Conservation (phyloP, 1,284 basidiomycete genomes). For the Afroboletus lepidellus region DNA sequence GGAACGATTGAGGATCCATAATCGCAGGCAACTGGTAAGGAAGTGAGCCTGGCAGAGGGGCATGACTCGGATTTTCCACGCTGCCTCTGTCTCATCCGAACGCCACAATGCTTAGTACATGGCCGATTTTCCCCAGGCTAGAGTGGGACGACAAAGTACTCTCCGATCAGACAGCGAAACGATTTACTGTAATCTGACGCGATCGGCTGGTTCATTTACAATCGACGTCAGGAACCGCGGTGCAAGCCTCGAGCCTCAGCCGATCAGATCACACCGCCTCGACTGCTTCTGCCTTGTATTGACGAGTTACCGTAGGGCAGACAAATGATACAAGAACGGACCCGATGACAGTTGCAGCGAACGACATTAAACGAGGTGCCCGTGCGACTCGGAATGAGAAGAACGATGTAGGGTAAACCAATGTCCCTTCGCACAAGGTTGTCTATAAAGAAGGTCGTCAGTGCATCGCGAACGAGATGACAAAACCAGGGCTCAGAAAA, state of each 20-base stretch:
- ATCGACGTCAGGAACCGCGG: conserved; percentile 1
- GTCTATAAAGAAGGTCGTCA: conserved; percentile 16
- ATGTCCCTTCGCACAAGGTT: not conserved
- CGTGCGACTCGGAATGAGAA: not conserved
- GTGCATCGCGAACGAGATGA: conserved; percentile 1
- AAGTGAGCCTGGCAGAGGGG: too few relatives aligned
- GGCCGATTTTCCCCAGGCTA: not conserved
- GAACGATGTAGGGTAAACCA: not conserved
- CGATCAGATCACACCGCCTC: conserved; percentile 13
- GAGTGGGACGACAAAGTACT: not conserved
- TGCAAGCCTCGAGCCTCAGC: conserved; percentile 2
- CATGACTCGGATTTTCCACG: conserved; percentile 16
- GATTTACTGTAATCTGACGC: conserved; percentile 1
- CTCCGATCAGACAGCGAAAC: not conserved
- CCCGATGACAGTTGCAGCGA: not conserved
- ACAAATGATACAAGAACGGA: conserved; percentile 5
- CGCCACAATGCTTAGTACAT: conserved; percentile 1
- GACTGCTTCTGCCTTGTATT: not conserved
- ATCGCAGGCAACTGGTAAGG: not conserved
- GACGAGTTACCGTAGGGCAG: conserved; percentile 5
- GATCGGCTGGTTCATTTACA: not conserved
- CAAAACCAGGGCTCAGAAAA: conserved; percentile 37
- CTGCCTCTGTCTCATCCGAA: not conserved
- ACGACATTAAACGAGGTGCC: conserved; percentile 8
- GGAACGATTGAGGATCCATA: conserved; percentile 23